phyloP scores from a whole-genome alignment of 2,329 filamentous ascomycete genomes.

The Colletotrichum horii region DNA sequence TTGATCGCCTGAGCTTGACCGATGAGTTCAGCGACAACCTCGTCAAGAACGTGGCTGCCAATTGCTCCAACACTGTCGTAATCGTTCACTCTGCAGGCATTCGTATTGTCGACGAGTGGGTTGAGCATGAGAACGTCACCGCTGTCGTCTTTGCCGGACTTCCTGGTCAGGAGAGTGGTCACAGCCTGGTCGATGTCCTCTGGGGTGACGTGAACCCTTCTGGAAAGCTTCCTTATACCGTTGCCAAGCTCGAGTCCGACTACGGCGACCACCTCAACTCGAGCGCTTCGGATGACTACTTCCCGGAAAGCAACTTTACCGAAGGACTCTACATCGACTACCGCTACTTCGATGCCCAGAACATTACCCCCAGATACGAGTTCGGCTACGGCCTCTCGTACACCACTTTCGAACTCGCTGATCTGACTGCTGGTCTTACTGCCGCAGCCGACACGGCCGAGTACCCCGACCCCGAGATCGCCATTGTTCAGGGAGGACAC shows the following conservation, averaged over 20 bases:
- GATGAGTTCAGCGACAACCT: constrained; percentile 70
- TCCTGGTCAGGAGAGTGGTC: constrained; percentile 67
- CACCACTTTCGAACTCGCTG: constrained; percentile 55
- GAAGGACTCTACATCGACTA: constrained; percentile 61
- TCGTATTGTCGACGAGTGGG: constrained; percentile 64
- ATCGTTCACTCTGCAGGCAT: constrained; percentile 66
- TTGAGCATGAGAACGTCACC: constrained; percentile 68
- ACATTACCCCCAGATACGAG: constrained; percentile 56
- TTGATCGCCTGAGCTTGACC: constrained; percentile 62
- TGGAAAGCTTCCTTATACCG: constrained; percentile 66
- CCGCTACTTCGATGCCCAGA: constrained; percentile 54
- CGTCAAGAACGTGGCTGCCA: constrained; percentile 60
- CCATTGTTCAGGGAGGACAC: constrained; percentile 48
- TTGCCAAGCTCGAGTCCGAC: constrained; percentile 60
- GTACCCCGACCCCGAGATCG: constrained; percentile 46
- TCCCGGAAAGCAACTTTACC: constrained; percentile 56
- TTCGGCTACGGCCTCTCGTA: constrained; percentile 65
- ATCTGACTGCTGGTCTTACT: constrained; percentile 40
- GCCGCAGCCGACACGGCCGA: constrained; percentile 30
- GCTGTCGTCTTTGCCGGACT: constrained; percentile 68
- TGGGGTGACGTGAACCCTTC: constrained; percentile 63
- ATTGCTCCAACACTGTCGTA: constrained; percentile 68
- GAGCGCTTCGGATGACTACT: constrained; percentile 34
- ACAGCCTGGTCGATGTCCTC: constrained; percentile 58
- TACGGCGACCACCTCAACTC: constrained; percentile 51